Evolutionary conservation across 2,329 filamentous ascomycete species (phyloP).

Genomic region (Talaromyces sp.): DNA sequence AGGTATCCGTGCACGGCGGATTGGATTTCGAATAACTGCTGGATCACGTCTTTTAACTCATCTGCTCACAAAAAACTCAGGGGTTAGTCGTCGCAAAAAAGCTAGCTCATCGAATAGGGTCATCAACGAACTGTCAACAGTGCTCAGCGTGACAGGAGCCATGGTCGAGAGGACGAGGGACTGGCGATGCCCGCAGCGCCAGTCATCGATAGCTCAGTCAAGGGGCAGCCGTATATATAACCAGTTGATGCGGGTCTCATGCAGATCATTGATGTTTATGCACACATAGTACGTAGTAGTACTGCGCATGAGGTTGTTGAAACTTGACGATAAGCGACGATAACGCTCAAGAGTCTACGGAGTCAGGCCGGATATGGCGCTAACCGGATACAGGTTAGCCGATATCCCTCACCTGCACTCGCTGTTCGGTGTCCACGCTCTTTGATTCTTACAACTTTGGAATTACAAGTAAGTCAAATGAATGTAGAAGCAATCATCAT

Average conservation of each 20-base stretch:
- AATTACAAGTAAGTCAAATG: too few relatives aligned
- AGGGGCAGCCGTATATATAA: background rate
- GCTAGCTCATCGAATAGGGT: background rate
- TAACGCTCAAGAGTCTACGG: too few relatives aligned
- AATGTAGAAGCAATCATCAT: background rate
- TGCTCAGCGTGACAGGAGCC: slow-evolving; percentile 30
- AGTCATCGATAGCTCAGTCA: background rate
- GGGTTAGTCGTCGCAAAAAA: background rate
- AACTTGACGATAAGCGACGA: background rate
- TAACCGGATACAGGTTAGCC: background rate
- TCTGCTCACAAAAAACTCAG: slow-evolving; percentile 23
- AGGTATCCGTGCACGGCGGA: slow-evolving; percentile 54
- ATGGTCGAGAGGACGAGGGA: slow-evolving; percentile 14
- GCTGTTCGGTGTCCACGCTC: too few relatives aligned
- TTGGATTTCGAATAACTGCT: slow-evolving; percentile 58
- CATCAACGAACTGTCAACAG: slow-evolving; percentile 29
- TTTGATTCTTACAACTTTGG: too few relatives aligned
- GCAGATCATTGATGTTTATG: background rate
- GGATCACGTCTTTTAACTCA: slow-evolving; percentile 56
- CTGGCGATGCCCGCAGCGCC: background rate
- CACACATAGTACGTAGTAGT: too few relatives aligned
- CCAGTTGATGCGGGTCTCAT: too few relatives aligned
- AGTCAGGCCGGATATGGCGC: too few relatives aligned
- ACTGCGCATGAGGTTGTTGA: background rate
- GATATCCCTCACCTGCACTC: too few relatives aligned